Percentiles rank a stretch among this genome's conserved stretches.
Evolutionary conservation across 225 moss, liverwort and hornwort genomes (phyloP).

Genomic region (Marchantia paleacea): DNA sequence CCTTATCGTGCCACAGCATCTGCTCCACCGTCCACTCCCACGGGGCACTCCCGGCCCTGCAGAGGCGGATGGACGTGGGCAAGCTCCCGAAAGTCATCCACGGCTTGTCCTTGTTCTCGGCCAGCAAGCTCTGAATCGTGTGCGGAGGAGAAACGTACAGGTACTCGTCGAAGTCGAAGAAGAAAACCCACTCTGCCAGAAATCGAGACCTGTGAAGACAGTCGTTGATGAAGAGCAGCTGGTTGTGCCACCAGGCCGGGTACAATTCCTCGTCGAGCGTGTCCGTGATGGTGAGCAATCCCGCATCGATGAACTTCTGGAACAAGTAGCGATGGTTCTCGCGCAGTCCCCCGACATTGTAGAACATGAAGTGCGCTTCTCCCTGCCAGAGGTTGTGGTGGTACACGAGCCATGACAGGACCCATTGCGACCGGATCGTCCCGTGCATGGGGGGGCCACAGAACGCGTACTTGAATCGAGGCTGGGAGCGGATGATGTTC

Average conservation of each 20-base stretch:
- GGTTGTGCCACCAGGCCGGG: slow-evolving; percentile 61
- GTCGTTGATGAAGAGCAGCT: slow-evolving; percentile 80
- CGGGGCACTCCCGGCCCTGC: slow-evolving; percentile 11
- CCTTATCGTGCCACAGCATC: slow-evolving; percentile 49
- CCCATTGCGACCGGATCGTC: slow-evolving; percentile 36
- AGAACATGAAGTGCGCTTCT: slow-evolving; percentile 50
- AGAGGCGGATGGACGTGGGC: slow-evolving; percentile 29
- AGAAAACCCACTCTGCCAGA: slow-evolving; percentile 55
- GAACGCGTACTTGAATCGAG: slow-evolving; percentile 45
- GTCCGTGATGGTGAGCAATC: slow-evolving; percentile 52
- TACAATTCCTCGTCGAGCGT: slow-evolving; percentile 38
- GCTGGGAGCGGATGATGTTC: neutral
- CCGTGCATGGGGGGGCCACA: slow-evolving; percentile 56
- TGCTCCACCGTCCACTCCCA: slow-evolving; percentile 47
- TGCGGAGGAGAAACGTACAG: slow-evolving; percentile 57
- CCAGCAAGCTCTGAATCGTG: slow-evolving; percentile 42
- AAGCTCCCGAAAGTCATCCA: slow-evolving; percentile 69
- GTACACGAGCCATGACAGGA: slow-evolving; percentile 51
- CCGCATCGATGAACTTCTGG: slow-evolving; percentile 28
- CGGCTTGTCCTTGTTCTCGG: slow-evolving; percentile 43
- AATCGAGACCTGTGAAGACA: slow-evolving; percentile 65
- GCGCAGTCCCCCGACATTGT: slow-evolving; percentile 49
- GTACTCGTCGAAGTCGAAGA: slow-evolving; percentile 71
- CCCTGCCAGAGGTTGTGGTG: slow-evolving; percentile 51
- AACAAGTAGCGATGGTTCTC: slow-evolving; percentile 19